Evolutionary conservation across 2,329 filamentous ascomycete genomes (phyloP).

Genomic region (Penicillium palitans): DNA sequence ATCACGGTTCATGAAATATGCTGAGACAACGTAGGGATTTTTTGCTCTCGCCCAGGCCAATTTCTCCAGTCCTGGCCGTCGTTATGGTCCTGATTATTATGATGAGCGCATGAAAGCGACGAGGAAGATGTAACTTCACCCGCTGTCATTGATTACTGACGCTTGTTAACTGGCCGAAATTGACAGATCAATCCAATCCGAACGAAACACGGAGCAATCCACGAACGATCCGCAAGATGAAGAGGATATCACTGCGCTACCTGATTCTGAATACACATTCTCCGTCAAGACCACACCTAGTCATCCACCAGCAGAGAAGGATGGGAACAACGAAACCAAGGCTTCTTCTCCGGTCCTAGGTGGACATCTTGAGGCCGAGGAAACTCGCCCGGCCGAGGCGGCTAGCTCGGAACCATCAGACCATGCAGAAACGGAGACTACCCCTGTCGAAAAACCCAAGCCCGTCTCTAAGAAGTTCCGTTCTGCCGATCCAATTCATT

Average conservation of each 20-base stretch:
- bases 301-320: neutral
- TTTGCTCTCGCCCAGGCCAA: conserved; percentile 52
- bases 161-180: conserved; percentile 4
- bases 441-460: conserved; percentile 11
- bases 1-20: conserved; percentile 2
- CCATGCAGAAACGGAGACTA: neutral
- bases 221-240: conserved; percentile 1
- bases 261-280: conserved; percentile 10
- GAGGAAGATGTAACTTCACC: conserved; percentile 37
- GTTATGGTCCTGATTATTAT: conserved; percentile 52
- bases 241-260: neutral
- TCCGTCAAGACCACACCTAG: neutral
- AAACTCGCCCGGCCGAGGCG: neutral
- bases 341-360: neutral
- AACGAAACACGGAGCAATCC: neutral
- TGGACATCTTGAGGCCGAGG: neutral
- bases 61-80: conserved; percentile 46
- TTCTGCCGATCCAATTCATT: conserved; percentile 46
- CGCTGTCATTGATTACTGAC: neutral
- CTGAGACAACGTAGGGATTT: conserved; percentile 45
- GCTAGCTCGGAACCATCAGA: conserved; percentile 9
- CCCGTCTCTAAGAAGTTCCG: conserved; percentile 18
- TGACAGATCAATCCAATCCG: conserved; percentile 18
- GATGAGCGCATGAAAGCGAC: conserved; percentile 54
- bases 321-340: conserved; percentile 5